Evolutionary conservation across 2,329 filamentous ascomycete genomes (phyloP), one percentile per base, ranked within the genome.

Genomic region (Bipolaris bicolor): DNA sequence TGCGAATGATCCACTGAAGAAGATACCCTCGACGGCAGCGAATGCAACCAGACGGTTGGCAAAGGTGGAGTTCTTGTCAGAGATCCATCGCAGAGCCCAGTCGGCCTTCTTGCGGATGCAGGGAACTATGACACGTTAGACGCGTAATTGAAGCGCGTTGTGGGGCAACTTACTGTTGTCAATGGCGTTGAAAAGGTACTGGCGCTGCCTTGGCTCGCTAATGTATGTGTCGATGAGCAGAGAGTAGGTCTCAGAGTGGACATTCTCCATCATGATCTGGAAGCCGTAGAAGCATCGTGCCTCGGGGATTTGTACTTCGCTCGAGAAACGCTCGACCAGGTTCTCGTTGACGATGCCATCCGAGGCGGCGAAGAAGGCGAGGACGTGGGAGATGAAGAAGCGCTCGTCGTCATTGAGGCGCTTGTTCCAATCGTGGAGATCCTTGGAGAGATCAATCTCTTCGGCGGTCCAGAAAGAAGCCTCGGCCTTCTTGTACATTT

Each of bases 231-330:
- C 95, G 77, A 99, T 99, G 76, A 99, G 88, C 34, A 99, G 89
- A 18, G 94, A 98, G 86, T 99, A 99, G 52, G 95, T 99, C 84
- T 99, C 95, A 15, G 95, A 97, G 86, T 99, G 95, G 74, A 99
- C 97, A 83, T 99, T 99, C 86, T 99, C 95, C 91, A 99, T 98
- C 95, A 99, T 99, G 83, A 98, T 98, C 84, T 99, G 95, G 87
- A 99, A 99, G 65, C 95, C 95, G 80, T 99, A 99, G 86, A 99
- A 99, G 88, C 95, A 99, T 73, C 95, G 92, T 64, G 95, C 95
- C 82, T 99, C 95, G 10, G 95, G 94, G 57, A 98, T 88, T 82
- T 99, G 95, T 29, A 99, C 94, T 81, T 99, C 95, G 65, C 87
- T 89, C 73, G 91, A 96, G 88, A 99, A 99, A 63, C 95, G 91